phyloP scores from a whole-genome alignment of 176 grass and related monocot genomes.

The Calamus simplicifolius region DNA sequence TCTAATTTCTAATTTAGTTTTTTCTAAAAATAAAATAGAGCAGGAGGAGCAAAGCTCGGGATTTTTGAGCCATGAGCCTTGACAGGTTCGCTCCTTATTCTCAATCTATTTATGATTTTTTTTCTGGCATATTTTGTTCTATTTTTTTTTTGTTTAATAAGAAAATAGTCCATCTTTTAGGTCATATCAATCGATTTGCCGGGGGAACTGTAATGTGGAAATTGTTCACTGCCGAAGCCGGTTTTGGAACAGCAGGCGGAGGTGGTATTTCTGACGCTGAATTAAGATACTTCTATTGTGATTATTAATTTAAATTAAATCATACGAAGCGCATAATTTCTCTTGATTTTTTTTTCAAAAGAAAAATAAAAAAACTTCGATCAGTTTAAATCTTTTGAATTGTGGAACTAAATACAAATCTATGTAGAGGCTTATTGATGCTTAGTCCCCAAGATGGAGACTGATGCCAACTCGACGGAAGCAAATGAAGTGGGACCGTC shows the following conservation, averaged over 20 bases:
- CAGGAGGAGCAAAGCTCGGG: conserved; percentile 54
- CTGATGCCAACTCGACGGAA: conserved; percentile 71
- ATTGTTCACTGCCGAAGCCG: conserved; percentile 33
- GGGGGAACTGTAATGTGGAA: no score
- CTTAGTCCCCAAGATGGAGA: conserved; percentile 54
- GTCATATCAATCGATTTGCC: no score
- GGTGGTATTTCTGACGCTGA: conserved; percentile 43
- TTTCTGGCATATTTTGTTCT: no score
- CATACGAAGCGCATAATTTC: neutral
- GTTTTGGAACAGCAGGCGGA: conserved; percentile 70
- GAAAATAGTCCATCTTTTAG: no score
- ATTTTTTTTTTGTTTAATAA: no score
- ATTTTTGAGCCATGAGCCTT: conserved; percentile 72
- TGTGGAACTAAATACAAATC: no score
- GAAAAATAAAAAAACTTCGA: no score
- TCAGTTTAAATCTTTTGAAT: no score
- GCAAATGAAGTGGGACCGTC: conserved; percentile 76
- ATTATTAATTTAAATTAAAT: no score
- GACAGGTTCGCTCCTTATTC: conserved; percentile 44
- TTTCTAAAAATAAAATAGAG: neutral
- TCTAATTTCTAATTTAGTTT: conserved; percentile 22
- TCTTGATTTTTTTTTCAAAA: neutral
- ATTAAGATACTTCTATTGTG: conserved; percentile 12
- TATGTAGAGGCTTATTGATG: conserved; percentile 35
- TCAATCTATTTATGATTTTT: neutral